These are phyloP conservation scores for Penicillium subrubescens DNA, from an alignment of 495 filamentous ascomycete species.

Conservation along the genomic window DNA sequence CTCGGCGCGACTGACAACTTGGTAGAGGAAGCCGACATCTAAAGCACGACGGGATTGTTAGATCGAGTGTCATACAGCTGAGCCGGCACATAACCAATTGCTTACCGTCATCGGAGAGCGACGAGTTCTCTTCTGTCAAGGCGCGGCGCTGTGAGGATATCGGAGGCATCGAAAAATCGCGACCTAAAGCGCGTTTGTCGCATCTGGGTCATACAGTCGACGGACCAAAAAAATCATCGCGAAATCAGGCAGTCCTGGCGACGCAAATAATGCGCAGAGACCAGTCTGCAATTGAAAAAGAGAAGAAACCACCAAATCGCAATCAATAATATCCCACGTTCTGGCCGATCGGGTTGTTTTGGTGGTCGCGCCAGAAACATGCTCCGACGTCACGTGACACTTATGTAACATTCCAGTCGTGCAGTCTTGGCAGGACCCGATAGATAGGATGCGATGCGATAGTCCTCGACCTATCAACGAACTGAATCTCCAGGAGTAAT, in stretches of 20 bases:
- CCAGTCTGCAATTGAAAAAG: conserved; percentile 20
- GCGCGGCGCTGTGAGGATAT: conserved; percentile 51
- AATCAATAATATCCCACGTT: background rate
- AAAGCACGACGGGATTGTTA: conserved; percentile 14
- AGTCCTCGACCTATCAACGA: background rate
- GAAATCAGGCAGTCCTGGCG: conserved; percentile 21
- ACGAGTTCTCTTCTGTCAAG: conserved; percentile 50
- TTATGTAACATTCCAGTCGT: conserved; percentile 25
- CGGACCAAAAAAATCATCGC: conserved; percentile 48
- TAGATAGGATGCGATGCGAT: background rate
- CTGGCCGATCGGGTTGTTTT: conserved; percentile 27
- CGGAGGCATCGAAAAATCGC: conserved; percentile 62
- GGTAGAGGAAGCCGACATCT: conserved; percentile 81
- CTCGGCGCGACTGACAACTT: conserved; percentile 74
- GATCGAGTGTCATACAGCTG: background rate
- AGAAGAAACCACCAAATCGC: conserved; percentile 11
- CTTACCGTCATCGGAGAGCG: conserved; percentile 65
- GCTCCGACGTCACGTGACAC: conserved; percentile 23
- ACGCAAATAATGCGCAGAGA: conserved; percentile 19
- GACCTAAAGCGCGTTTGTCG: conserved; percentile 55
- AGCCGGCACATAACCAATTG: background rate
- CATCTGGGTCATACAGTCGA: conserved; percentile 54
- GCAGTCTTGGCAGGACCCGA: background rate
- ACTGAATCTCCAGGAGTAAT: background rate
- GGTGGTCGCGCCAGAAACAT: conserved; percentile 37